These are phyloP conservation scores for Pneumocystis jirovecii DNA, from an alignment of 1,139 yeast genomes.

Conservation along the genomic window DNA sequence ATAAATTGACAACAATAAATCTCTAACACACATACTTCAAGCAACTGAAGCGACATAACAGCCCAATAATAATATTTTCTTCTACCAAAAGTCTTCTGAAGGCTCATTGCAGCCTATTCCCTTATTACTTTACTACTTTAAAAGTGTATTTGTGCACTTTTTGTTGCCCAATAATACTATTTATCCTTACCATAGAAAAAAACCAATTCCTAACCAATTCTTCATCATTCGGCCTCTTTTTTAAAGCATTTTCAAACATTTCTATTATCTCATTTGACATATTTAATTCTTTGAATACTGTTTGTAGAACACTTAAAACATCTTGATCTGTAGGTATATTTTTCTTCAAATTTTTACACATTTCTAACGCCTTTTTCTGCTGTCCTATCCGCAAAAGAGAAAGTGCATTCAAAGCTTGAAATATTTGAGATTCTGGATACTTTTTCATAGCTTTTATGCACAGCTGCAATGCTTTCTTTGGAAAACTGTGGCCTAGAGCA, in stretches of 20 bases:
- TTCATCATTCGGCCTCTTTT: background rate
- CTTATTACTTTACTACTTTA: background rate
- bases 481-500: background rate
- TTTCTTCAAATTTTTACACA: background rate
- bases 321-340: background rate
- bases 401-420: background rate
- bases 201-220: background rate
- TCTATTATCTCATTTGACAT: background rate
- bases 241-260: background rate
- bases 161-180: background rate
- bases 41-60: background rate
- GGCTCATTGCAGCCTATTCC: background rate
- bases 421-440: background rate
- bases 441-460: background rate
- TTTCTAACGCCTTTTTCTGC: background rate
- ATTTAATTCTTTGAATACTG: background rate
- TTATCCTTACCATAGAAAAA: background rate
- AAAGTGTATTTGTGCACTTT: background rate
- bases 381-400: background rate
- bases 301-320: background rate
- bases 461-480: background rate
- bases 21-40: background rate
- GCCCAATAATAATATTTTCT: background rate
- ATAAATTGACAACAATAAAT: background rate
- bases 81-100: background rate